Base-by-base conservation (phyloP, 2,329 filamentous ascomycete species). In the Fusarium coicis region DNA sequence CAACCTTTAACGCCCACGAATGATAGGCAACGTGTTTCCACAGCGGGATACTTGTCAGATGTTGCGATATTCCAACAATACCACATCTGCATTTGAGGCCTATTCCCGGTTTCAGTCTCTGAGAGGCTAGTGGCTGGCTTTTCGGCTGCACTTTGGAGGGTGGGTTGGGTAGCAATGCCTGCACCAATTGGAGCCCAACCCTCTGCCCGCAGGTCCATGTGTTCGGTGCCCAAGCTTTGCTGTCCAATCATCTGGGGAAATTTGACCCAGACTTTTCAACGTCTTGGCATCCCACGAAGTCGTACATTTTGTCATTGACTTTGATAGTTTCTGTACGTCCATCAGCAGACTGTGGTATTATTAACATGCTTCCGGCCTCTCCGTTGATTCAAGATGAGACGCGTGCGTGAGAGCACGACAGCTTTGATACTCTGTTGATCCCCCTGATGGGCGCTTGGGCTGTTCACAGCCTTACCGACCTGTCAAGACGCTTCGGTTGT, bases 141-240 rank as follows among this genome's bases (percentile, higher is more conserved):
- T 56, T 58, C 63, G 58, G 52, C 23, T 60, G n/a, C 43, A 42
- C 63, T 65, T 63, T 64, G 63, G 70, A 70, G 74, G 72, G 72
- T 74, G 72, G 66, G 79, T 83, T 82, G 81, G 81, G 81, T 81
- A 83, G 75, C 81, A 81, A 83, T 78, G 81, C 81, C 77, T 73
- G 70, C 77, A 74, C 81, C 78, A 79, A 79, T 83, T 79, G 77
- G 72, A 75, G 80, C 81, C 80, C 76, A 81, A 82, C 78, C 78
- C 75, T 76, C 76, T 75, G 64, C 63, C 44, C 37, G 26, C 65
- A 72, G 65, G 63, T 66, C 76, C 76, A 73, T 74, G 62, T 77
- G 64, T 73, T 78, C 63, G 71, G 68, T 76, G 79, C 76, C 75
- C 70, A 72, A 79, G 57, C 42, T 56, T 28, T 65, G 28, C 56